Evolutionary conservation across 257 asterid genomes (phyloP).

Genomic region (Solanum pimpinellifolium): DNA sequence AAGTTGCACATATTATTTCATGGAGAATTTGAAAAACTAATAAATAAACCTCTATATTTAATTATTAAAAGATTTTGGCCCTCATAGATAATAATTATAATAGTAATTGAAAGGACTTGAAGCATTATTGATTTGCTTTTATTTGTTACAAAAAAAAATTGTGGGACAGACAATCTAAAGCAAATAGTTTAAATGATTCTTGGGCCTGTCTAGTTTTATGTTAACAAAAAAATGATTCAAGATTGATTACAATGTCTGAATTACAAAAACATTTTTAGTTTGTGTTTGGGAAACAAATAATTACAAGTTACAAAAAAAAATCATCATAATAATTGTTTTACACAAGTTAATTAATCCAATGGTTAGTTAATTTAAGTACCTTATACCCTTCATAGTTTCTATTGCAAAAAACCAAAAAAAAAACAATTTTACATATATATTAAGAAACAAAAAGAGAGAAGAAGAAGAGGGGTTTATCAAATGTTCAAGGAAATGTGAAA

Average conservation of each 20-base stretch:
- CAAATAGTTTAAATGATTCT: neutral
- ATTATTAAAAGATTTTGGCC: neutral
- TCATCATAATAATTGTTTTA: neutral
- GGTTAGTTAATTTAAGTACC: neutral
- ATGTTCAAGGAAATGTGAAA: neutral
- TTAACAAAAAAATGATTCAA: neutral
- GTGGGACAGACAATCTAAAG: neutral
- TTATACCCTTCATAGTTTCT: neutral
- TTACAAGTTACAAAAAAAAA: neutral
- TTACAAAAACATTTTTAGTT: conserved; percentile 2
- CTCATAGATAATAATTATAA: neutral
- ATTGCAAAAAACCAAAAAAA: neutral
- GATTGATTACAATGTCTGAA: neutral
- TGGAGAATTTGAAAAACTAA: neutral
- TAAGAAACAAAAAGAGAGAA: too few relatives aligned
- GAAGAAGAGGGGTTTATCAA: neutral
- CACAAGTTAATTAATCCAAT: neutral
- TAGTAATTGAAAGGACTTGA: neutral
- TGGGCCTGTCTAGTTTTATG: neutral
- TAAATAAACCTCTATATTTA: neutral
- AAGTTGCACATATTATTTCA: neutral
- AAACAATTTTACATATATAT: neutral
- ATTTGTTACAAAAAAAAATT: neutral
- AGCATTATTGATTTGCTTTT: neutral
- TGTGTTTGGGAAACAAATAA: conserved; percentile 5